Evolutionary conservation across 2,329 filamentous ascomycete species (phyloP).

Genomic region (Ustilaginoidea virens): DNA sequence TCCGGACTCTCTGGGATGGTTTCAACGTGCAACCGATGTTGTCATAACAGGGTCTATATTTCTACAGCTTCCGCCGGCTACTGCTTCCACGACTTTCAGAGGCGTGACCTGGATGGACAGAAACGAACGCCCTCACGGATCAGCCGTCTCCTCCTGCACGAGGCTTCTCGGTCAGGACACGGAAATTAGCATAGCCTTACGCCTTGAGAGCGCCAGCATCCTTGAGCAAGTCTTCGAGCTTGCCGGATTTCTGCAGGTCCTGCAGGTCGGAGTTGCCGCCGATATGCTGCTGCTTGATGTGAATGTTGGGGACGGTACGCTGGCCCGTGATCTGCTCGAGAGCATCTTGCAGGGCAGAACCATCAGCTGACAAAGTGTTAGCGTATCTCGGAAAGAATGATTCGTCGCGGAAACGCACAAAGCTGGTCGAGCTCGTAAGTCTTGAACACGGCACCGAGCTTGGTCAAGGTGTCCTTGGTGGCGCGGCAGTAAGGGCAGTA

Average conservation of each 20-base stretch:
- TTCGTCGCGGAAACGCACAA: slow-evolving; percentile 35
- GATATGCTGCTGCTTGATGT: slow-evolving; percentile 81
- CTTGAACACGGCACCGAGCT: slow-evolving; percentile 56
- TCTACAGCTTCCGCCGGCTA: no score
- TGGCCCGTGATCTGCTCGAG: slow-evolving; percentile 70
- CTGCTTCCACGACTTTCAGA: slow-evolving; percentile 2
- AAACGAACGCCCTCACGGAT: neutral
- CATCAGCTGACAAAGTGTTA: slow-evolving; percentile 48
- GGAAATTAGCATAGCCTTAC: slow-evolving; percentile 14
- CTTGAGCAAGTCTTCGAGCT: slow-evolving; percentile 25
- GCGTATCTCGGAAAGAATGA: slow-evolving; percentile 1
- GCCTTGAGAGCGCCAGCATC: slow-evolving; percentile 26
- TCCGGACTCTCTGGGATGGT: no score
- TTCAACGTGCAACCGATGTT: no score
- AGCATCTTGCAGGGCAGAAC: slow-evolving; percentile 65
- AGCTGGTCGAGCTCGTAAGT: slow-evolving; percentile 66
- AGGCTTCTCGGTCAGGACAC: neutral
- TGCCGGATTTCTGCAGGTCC: slow-evolving; percentile 31
- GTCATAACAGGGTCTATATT: no score
- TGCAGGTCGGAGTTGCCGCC: slow-evolving; percentile 87
- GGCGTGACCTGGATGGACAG: slow-evolving; percentile 2
- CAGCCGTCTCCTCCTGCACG: slow-evolving; percentile 2
- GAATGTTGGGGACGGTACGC: slow-evolving; percentile 89
- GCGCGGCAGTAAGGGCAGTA: slow-evolving; percentile 88
- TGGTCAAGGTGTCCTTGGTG: slow-evolving; percentile 60